Base-by-base conservation (phyloP, 2,329 filamentous ascomycete genomes). In the Colletotrichum tanaceti region DNA sequence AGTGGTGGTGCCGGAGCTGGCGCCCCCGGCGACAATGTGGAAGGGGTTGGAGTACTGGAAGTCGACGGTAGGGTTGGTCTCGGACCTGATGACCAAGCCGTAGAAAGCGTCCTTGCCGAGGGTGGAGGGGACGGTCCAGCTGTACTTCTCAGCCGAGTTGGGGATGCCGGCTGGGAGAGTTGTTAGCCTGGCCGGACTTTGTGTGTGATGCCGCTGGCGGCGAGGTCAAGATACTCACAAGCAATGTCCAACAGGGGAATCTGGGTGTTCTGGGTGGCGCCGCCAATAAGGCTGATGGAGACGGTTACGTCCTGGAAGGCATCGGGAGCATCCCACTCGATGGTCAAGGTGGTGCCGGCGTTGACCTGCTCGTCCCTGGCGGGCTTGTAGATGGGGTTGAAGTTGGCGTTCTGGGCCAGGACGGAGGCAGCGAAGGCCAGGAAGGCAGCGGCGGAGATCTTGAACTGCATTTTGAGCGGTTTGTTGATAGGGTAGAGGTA, bases 11-110 rank as follows among this genome's bases (percentile, higher is more conserved):
- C 71, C 72, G 71, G 70, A 53, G 72, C 65, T 55, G 58, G 65
- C 65, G 57, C 65, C 73, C 32, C 70, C 75, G 54, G 75, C 79
- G 63, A 75, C 74, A 74, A 89, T 87, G 74, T 80, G 73, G 82
- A 91, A 91, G 73, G 87, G 87, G 81, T 84, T 85, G 65, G 86
- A 88, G 84, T 85, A 90, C 83, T 90, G 87, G 84, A 87, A 88
- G 70, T 71, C 68, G 75, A 83, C 78, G 13, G 58, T 71, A 24
- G 79, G 62, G 79, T 88, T 75, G 71, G 77, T 78, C 72, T 86
- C 83, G 43, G 84, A 81, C 71, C 77, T 77, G 78, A 91, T 80
- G 79, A 83, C 80, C 76, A 91, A 80, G 72, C 88, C 89, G 78
- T 90, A 90, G 74, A 83, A 82, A 60, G 79, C 79, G 47, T 80